These are phyloP conservation scores for Umbelopsis ramanniana DNA, from an alignment of 192 early-diverging fungal genomes.

Conservation along the genomic window DNA sequence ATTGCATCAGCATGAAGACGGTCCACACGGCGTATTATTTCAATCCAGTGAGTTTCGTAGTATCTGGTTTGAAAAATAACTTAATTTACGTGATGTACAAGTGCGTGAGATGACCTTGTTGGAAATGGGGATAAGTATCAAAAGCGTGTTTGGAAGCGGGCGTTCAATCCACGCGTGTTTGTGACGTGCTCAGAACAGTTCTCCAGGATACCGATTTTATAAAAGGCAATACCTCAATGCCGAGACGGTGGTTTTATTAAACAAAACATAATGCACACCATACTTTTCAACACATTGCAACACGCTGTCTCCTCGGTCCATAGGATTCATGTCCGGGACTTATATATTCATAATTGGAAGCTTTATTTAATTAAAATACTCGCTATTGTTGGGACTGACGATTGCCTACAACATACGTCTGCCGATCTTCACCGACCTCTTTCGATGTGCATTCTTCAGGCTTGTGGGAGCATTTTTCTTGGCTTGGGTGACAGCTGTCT, in stretches of 20 bases:
- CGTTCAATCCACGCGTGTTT: constrained; percentile 11
- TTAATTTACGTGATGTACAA: neutral
- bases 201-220: too few relatives aligned
- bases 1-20: neutral
- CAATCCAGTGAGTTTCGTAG: too few relatives aligned
- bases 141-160: constrained; percentile 22
- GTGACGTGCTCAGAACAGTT: constrained; percentile 6
- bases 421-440: neutral
- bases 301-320: too few relatives aligned
- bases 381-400: too few relatives aligned
- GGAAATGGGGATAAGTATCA: neutral
- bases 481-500: too few relatives aligned
- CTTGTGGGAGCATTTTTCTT: neutral
- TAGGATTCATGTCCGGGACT: too few relatives aligned
- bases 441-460: constrained; percentile 10
- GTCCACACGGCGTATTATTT: neutral
- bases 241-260: too few relatives aligned
- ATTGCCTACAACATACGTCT: neutral
- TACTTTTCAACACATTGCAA: too few relatives aligned
- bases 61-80: neutral
- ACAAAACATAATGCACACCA: too few relatives aligned
- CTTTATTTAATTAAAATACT: too few relatives aligned
- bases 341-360: too few relatives aligned
- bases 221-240: too few relatives aligned
- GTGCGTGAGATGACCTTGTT: neutral